Evolutionary conservation across 345 rosid species (phyloP), one percentile per base, ranked within the genome.

Genomic region (Euphorbia peplus): DNA sequence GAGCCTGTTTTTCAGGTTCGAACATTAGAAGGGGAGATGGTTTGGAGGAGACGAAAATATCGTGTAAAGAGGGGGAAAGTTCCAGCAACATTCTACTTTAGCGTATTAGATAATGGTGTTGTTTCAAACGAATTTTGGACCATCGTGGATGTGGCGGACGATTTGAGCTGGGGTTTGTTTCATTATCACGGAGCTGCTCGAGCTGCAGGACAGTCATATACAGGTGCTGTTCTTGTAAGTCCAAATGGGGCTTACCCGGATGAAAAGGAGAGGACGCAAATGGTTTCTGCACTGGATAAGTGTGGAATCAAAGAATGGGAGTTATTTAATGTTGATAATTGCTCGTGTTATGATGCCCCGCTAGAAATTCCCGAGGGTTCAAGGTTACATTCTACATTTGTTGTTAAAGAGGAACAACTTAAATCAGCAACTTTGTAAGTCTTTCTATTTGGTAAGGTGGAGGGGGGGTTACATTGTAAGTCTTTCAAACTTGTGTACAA

Each of bases 231-330:
- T 67, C 91, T 93, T 0, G 98, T 82, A 64, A 91, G 90, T 50
- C 90, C 92, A 0, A 88, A 93, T 68, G 98, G 98, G 39, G 69
- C 81, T 8, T 88, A 81, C 73, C 97, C 97, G 0, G 73, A 59
- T 21, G 90, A 86, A 68, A 82, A 71, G 21, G 75, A 86, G 64
- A 73, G 48, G 1, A 63, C 66, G 19, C 79, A 84, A 78, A 51
- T 93, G 73, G 68, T 51, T 46, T 71, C 68, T 12, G 90, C 95
- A 7, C 70, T 93, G 68, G 97, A 86, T 39, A 87, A 81, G 47
- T 90, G 97, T 76, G 91, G 86, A 70, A 85, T 90, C 25, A 89
- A 93, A 68, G 92, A 87, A 55, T 93, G 98, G 98, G 97, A 93
- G 68, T 81, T 93, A 16, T 93, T 79, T 73, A 72, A 75, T 12